Evolutionary conservation across 2,329 filamentous ascomycete genomes (phyloP), one percentile per base, ranked within the genome.

Genomic region (Stachybotrys chlorohalonatus): DNA sequence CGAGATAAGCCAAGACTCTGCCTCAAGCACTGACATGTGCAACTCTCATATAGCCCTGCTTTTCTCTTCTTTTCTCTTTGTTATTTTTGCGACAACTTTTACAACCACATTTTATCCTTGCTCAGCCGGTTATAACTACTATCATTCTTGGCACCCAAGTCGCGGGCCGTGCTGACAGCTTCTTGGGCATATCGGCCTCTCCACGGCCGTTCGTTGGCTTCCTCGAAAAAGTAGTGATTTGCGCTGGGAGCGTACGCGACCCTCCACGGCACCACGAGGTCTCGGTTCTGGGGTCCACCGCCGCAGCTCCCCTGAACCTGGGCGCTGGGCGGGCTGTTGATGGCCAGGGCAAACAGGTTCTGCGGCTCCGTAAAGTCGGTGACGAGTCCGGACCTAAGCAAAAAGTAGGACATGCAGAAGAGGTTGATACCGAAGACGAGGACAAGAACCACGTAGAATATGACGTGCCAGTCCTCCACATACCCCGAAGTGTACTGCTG

Each of bases 331-430:
- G 74, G 70, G 53, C 70, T 73, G 63, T 90, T 90, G 53, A 92
- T 75, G 2, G 87, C 85, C 0, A 91, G 70, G 0, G 83, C 75
- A 62, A 92, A 91, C 2, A 91, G 71, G 64, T 91, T 91, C 53
- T 86, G 82, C 1, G 88, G 86, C 62, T 93, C 88, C 0, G 84
- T 88, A 64, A 87, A 91, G 70, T 93, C 89, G 1, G 86, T 91
- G 7, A 93, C 81, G 24, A 89, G 78, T 1, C 82, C 81, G 0
- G 73, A 73, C 6, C 73, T 65, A 58, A 78, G 74, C 50, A 80
- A 64, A 52, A 86, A 66, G 68, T 90, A 90, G 2, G 73, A 63
- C 0, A 90, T 71, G 55, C 86, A 87, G 46, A 85, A 72, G 31
- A 85, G 56, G 64, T 89, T 91, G 61, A 87, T 81, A 30, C 81